Percentiles rank a stretch among this genome's conserved stretches.
These are phyloP conservation scores for Kodamaea fungicola DNA, from an alignment of 1,139 yeast genomes.

Conservation along the genomic window DNA sequence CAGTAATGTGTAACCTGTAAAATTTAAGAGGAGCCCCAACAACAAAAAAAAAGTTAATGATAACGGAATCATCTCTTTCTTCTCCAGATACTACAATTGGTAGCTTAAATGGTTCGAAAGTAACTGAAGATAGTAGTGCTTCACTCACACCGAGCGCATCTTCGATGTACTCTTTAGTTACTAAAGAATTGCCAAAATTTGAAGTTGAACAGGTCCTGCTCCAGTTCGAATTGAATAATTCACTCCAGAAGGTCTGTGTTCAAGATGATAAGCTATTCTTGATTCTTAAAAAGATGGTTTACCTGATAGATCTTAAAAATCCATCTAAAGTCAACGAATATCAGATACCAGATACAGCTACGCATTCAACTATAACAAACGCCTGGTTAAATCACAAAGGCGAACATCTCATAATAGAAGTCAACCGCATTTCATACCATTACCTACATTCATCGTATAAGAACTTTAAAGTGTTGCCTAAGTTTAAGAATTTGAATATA, in stretches of 20 bases:
- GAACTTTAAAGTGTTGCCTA: conserved; percentile 31
- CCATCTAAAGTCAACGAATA: conserved; percentile 34
- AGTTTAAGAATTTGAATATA: conserved; percentile 29
- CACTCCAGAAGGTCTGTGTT: conserved; percentile 18
- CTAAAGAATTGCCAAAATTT: conserved; percentile 15
- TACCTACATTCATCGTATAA: conserved; percentile 32
- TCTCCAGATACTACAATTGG: too few relatives aligned
- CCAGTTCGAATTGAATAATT: conserved; percentile 33
- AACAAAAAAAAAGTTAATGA: too few relatives aligned
- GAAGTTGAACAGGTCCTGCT: conserved; percentile 42
- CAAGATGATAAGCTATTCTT: conserved; percentile 35
- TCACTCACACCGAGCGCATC: background rate
- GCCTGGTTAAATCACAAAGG: conserved; percentile 44
- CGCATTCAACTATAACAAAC: conserved; percentile 20
- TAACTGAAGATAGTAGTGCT: background rate
- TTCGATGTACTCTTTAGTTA: conserved; percentile 1
- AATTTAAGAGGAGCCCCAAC: too few relatives aligned
- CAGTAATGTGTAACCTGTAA: too few relatives aligned
- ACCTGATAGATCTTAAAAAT: conserved; percentile 33
- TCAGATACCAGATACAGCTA: conserved; percentile 20
- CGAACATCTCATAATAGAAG: conserved; percentile 30
- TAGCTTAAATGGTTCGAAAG: too few relatives aligned
- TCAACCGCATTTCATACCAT: conserved; percentile 22
- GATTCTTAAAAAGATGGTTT: conserved; percentile 19
- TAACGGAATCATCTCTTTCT: too few relatives aligned